Base-by-base conservation (phyloP, 495 filamentous ascomycete genomes). In the Penicillium coprophilum region DNA sequence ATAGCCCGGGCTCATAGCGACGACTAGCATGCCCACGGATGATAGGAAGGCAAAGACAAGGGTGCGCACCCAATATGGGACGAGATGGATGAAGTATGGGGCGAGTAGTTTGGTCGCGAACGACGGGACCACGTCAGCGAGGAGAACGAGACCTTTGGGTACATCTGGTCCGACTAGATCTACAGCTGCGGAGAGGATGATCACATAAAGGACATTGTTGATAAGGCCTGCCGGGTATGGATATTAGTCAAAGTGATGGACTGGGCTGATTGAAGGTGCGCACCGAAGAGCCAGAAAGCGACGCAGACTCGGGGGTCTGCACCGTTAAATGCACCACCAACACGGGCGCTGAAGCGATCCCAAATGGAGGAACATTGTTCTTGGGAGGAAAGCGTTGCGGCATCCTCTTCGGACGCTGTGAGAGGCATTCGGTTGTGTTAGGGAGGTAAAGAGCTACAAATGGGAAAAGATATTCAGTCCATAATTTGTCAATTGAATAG, bases 181-280 rank as follows among this genome's bases (percentile, higher is more conserved):
- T 56, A 96, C 87, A 20, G 94, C 93, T n/a, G 94, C 88, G 13
- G 92, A 92, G 61, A 98, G 85, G 70, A 98, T 90, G 69, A 98
- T 88, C 31, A 98, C 92, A 69, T 97, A 98, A 72, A 96, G 88
- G 66, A 98, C 88, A 76, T 97, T 97, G 73, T 98, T 98, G 69
- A 98, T 90, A 6, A 96, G 78, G 51, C 94, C 93, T 97, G 57
- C 28, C 19, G 28, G 23, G 9, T 10, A 13, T 23, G 31, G n/a
- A n/a, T 27, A 19, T 40, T n/a, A 38, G 48, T n/a, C 17, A 0
- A 21, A 13, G 12, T 36, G 12, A 44, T 45, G 41, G 28, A 30
- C 44, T 27, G 13, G 12, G 13, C n/a, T 21, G 1, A 11, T 43
- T 17, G 24, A 31, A 38, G 15, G 19, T 36, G 56, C 78, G 57